These are phyloP conservation scores for Hyaloscypha finlandica DNA, from an alignment of 495 filamentous ascomycete species.

Conservation along the genomic window DNA sequence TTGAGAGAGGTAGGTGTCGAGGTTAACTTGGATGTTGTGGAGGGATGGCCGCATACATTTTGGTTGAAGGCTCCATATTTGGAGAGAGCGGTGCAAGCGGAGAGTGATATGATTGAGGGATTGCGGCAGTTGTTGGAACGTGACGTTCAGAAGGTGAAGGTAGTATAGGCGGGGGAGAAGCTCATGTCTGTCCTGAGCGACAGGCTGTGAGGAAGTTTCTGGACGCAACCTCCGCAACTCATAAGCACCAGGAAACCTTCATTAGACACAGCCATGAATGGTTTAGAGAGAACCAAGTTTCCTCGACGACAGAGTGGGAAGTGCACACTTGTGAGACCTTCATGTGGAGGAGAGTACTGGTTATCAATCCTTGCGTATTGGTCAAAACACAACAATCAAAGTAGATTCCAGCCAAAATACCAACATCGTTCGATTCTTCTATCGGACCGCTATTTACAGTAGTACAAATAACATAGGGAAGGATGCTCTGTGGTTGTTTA, in stretches of 20 bases:
- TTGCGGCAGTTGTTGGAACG: conserved; percentile 38
- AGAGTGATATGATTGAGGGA: conserved; percentile 46
- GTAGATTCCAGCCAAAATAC: neutral
- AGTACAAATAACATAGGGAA: conserved; percentile 54
- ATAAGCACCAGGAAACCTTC: too few relatives aligned
- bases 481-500: conserved; percentile 52
- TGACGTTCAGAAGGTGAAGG: conserved; percentile 5
- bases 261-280: too few relatives aligned
- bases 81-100: conserved; percentile 31
- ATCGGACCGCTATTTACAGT: conserved; percentile 43
- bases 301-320: neutral
- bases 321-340: neutral
- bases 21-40: conserved; percentile 34
- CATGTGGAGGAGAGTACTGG: too few relatives aligned
- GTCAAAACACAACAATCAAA: neutral
- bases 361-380: neutral
- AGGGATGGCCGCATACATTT: conserved; percentile 41
- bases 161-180: neutral
- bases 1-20: conserved; percentile 34
- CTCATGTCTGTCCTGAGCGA: too few relatives aligned
- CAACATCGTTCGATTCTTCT: conserved; percentile 13
- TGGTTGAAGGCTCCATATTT: conserved; percentile 38
- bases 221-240: too few relatives aligned
- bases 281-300: neutral
- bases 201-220: neutral